Percentiles rank a stretch among this genome's conserved stretches.
These are phyloP conservation scores for Magnaporthiopsis poae DNA, from an alignment of 2,329 filamentous ascomycete species.

Conservation along the genomic window DNA sequence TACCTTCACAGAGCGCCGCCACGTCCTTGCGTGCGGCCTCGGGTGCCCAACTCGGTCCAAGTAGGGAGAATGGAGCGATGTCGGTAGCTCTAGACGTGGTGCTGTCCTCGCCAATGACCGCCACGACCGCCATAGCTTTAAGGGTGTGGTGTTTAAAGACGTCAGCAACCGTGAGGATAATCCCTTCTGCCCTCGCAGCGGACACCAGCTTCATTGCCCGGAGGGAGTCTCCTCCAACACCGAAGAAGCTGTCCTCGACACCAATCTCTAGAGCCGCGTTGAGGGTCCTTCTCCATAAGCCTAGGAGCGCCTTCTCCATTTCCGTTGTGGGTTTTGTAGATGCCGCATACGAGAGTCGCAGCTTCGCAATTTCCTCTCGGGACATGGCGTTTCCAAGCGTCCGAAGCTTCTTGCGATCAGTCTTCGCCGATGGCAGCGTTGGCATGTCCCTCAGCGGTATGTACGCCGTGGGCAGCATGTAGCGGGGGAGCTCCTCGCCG, in stretches of 20 bases:
- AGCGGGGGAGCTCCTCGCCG: slow-evolving; percentile 28
- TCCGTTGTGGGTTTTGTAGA: slow-evolving; percentile 25
- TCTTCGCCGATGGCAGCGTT: slow-evolving; percentile 38
- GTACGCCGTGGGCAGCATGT: slow-evolving; percentile 40
- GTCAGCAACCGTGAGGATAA: slow-evolving; percentile 33
- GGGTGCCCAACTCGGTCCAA: slow-evolving; percentile 3
- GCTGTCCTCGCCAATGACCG: slow-evolving; percentile 13
- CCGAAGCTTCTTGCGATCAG: slow-evolving; percentile 37
- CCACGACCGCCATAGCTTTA: slow-evolving; percentile 31
- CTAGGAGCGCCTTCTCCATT: slow-evolving; percentile 28
- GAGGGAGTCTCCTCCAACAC: slow-evolving; percentile 40
- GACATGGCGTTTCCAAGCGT: slow-evolving; percentile 33
- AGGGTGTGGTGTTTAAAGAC: slow-evolving; percentile 37
- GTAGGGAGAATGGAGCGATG: slow-evolving; percentile 18
- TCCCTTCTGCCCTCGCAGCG: slow-evolving; percentile 27
- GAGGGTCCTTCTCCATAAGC: slow-evolving; percentile 20
- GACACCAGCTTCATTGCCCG: slow-evolving; percentile 42
- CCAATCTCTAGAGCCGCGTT: slow-evolving; percentile 14
- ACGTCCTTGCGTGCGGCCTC: slow-evolving; percentile 15
- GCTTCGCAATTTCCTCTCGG: slow-evolving; percentile 29
- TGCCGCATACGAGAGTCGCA: slow-evolving; percentile 16
- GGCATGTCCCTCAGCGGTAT: slow-evolving; percentile 37
- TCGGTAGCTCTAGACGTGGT: slow-evolving; percentile 8
- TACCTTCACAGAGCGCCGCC: slow-evolving; percentile 18
- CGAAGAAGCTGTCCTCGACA: slow-evolving; percentile 36